Evolutionary conservation across 106 monocot species (phyloP), one percentile per base, ranked within the genome.

Genomic region (Ottelia alismoides): DNA sequence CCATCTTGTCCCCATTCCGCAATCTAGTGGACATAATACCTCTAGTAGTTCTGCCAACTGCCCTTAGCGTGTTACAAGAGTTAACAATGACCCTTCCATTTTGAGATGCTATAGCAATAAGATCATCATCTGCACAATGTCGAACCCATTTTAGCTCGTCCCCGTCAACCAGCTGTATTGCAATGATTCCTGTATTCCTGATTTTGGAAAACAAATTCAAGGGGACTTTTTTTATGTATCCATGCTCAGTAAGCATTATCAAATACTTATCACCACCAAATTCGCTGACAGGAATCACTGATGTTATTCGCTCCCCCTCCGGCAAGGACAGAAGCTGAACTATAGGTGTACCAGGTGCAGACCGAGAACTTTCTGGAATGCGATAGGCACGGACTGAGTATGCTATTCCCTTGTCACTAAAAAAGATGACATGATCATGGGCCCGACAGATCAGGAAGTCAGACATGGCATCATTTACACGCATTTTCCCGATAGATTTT

Each of bases 121-220:
- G 82, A 45, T 98, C 90, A 79, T 90, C 82, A 71, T 82, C 55
- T 10, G 65, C 68, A 71, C 90, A 90, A 35, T 61, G 49, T 19
- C 86, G 66, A n/a, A 98, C 90, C 98, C 98, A 98, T 65, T 77
- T 98, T 30, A 98, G 72, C 55, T 98, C 85, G 71, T 98, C 98
- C 27, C 77, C 82, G 60, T 82, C 77, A 35, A 80, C 98, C 90
- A 98, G 85, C 69, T 98, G 98, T 47, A 98, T 98, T 49, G 98
- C 85, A 67, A 98, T 98, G 27, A 98, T 98, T 27, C 98, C 98
- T 49, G 85, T 80, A 18, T 57, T 1, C 72, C 90, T 76, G 64
- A 98, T 98, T 64, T 89, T 27, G 20, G 98, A 90, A 56, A 98
- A 98, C 14, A 85, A 79, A 61, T 90, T 98, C 29, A 98, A 61